A percentile compares a stretch with the other conserved stretches of the same genome.
These are phyloP conservation scores for Oryza coarctata DNA, from an alignment of 176 grass and related monocot genomes.

Conservation along the genomic window DNA sequence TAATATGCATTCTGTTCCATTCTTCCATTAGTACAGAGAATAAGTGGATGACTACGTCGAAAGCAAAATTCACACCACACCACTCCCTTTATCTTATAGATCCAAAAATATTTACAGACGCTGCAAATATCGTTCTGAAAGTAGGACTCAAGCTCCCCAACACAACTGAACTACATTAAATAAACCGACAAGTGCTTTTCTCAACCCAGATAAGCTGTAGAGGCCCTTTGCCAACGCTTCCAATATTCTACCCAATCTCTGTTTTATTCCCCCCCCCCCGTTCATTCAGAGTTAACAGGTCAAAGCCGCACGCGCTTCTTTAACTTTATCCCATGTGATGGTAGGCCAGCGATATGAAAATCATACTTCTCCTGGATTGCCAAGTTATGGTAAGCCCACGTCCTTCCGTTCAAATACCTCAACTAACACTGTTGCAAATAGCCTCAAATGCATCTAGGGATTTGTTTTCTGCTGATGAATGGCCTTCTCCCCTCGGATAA, in stretches of 20 bases:
- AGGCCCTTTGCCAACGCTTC: slow-evolving; percentile 13
- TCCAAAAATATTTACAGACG: slow-evolving; percentile 54
- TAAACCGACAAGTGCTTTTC: slow-evolving; percentile 21
- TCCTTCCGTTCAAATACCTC: slow-evolving; percentile 1
- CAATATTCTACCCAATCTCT: slow-evolving; percentile 24
- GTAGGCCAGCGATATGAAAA: background rate
- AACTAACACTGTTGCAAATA: background rate
- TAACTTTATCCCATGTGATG: background rate
- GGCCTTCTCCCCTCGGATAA: slow-evolving; percentile 52
- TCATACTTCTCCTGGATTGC: background rate
- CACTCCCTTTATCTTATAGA: slow-evolving; percentile 44
- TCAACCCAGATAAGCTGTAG: background rate
- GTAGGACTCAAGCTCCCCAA: slow-evolving; percentile 28
- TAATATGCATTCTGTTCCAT: too few species aligned
- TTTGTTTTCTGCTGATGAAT: slow-evolving; percentile 42
- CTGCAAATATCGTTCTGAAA: slow-evolving; percentile 39
- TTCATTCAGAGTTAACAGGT: slow-evolving; percentile 24
- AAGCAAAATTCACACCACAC: slow-evolving; percentile 24
- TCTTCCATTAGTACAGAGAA: background rate
- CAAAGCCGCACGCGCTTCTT: slow-evolving; percentile 4
- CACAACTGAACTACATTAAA: slow-evolving; percentile 42
- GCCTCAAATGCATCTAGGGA: slow-evolving; percentile 19
- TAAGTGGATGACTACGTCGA: background rate
- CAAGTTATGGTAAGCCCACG: slow-evolving; percentile 14
- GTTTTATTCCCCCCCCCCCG: background rate